A percentile compares a stretch with the other conserved stretches of the same genome.
phyloP scores from a whole-genome alignment of 345 rosid species.

The Gynandropsis gynandra region DNA sequence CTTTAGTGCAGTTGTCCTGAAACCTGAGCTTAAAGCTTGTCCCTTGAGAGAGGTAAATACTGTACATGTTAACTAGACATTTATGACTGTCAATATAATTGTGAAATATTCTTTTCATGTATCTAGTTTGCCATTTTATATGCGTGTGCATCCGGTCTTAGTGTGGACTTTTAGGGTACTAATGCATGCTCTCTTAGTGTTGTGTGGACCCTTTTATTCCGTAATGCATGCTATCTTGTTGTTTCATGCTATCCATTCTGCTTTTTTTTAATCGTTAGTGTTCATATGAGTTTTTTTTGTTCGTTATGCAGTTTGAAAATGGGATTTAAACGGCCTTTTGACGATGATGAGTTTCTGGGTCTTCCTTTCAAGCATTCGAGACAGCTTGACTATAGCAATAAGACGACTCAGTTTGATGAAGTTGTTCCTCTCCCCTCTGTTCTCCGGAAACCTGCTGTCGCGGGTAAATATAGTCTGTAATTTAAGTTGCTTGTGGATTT shows the following conservation, averaged over 20 bases:
- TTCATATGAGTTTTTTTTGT: background rate
- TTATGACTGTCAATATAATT: background rate
- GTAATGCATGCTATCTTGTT: background rate
- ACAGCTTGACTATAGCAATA: slow-evolving; percentile 28
- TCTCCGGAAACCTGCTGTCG: slow-evolving; percentile 15
- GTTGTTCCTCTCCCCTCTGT: slow-evolving; percentile 23
- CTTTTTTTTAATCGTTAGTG: background rate
- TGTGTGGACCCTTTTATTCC: background rate
- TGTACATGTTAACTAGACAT: background rate
- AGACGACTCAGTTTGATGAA: slow-evolving; percentile 25
- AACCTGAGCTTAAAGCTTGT: slow-evolving; percentile 15
- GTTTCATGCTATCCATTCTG: background rate
- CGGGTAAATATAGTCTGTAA: slow-evolving; percentile 26
- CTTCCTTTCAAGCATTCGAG: slow-evolving; percentile 40
- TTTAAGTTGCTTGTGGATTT: slow-evolving; percentile 5
- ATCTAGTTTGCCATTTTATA: background rate
- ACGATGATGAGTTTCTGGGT: slow-evolving; percentile 38
- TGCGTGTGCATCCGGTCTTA: background rate
- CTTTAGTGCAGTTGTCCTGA: slow-evolving; percentile 16
- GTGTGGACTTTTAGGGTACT: background rate
- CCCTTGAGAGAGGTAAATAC: slow-evolving; percentile 26
- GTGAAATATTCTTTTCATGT: background rate
- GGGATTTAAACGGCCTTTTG: slow-evolving; percentile 49
- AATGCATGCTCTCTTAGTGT: background rate
- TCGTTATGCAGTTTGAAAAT: slow-evolving; percentile 25